These are phyloP conservation scores for Nissolia schottii DNA, from an alignment of 306 rosid genomes.

Conservation along the genomic window DNA sequence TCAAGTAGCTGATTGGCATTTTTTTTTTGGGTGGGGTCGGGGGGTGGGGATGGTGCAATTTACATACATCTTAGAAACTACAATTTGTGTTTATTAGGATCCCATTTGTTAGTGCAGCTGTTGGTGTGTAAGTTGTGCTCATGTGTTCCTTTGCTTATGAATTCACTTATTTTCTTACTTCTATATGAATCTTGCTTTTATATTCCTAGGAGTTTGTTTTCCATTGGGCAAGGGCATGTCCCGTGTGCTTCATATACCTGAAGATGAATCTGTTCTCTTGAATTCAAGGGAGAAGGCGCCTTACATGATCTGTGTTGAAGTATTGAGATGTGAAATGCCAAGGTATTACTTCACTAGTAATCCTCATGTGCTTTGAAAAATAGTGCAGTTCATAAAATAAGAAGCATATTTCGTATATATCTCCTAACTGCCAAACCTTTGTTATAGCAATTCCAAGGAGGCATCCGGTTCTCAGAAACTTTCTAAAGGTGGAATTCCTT, in stretches of 20 bases:
- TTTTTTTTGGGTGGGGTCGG: too few relatives aligned
- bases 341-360: conserved; percentile 48
- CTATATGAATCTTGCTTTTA: conserved; percentile 28
- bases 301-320: conserved; percentile 82
- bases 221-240: conserved; percentile 91
- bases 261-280: conserved; percentile 91
- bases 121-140: conserved; percentile 3
- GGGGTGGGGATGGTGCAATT: not conserved
- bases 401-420: conserved; percentile 19
- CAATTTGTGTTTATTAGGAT: not conserved
- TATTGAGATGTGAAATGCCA: conserved; percentile 77
- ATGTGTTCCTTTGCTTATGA: not conserved
- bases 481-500: conserved; percentile 90
- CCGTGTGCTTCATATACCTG: conserved; percentile 83
- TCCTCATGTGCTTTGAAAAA: conserved; percentile 5
- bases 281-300: conserved; percentile 99
- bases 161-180: conserved; percentile 16
- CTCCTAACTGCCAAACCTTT: conserved; percentile 22
- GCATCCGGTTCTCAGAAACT: conserved; percentile 64
- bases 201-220: conserved; percentile 69
- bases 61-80: not conserved
- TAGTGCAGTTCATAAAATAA: conserved; percentile 16
- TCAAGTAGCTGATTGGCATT: not conserved
- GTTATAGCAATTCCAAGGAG: conserved; percentile 64
- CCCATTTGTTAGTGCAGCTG: not conserved